Conservation (phyloP, 2,329 filamentous ascomycete genomes). For the Cephalotrichum gorgonifer region DNA sequence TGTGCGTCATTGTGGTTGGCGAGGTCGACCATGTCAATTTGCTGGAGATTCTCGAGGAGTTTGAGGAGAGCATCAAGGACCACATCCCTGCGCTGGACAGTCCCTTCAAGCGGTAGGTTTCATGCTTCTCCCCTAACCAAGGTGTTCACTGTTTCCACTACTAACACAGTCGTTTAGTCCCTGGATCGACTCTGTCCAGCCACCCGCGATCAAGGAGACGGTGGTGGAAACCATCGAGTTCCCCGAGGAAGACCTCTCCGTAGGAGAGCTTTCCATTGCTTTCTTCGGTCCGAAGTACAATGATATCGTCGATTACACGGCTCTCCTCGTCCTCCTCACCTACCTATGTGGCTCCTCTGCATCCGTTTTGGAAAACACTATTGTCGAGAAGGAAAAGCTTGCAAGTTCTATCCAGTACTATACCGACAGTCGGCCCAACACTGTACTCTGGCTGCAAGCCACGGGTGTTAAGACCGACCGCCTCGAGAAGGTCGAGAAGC, state of each 20-base stretch:
- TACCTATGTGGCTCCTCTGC: conserved; percentile 93
- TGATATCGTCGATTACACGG: conserved; percentile 57
- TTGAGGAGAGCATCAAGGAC: conserved; percentile 77
- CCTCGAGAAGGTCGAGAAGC: conserved; percentile 71
- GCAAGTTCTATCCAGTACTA: conserved; percentile 76
- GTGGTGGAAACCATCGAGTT: conserved; percentile 75
- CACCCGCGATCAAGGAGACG: conserved; percentile 61
- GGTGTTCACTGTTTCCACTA: no score
- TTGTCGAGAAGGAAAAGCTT: conserved; percentile 89
- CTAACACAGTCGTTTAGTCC: conserved; percentile 34
- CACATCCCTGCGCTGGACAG: conserved; percentile 66
- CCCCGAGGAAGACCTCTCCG: conserved; percentile 91
- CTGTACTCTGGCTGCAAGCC: conserved; percentile 75
- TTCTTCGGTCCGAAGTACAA: conserved; percentile 81
- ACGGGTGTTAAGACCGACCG: conserved; percentile 82
- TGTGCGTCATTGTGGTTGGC: conserved; percentile 85
- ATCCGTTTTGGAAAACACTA: conserved; percentile 77
- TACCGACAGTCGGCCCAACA: conserved; percentile 69
- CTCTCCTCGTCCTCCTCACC: conserved; percentile 67
- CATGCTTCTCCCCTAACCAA: no score
- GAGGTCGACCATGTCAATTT: conserved; percentile 78
- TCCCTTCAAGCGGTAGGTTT: conserved; percentile 60
- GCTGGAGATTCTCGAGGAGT: conserved; percentile 70
- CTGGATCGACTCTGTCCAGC: conserved; percentile 81
- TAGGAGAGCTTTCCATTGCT: conserved; percentile 74